Base-by-base conservation (phyloP, 2,329 filamentous ascomycete genomes). In the Monilinia polystroma region DNA sequence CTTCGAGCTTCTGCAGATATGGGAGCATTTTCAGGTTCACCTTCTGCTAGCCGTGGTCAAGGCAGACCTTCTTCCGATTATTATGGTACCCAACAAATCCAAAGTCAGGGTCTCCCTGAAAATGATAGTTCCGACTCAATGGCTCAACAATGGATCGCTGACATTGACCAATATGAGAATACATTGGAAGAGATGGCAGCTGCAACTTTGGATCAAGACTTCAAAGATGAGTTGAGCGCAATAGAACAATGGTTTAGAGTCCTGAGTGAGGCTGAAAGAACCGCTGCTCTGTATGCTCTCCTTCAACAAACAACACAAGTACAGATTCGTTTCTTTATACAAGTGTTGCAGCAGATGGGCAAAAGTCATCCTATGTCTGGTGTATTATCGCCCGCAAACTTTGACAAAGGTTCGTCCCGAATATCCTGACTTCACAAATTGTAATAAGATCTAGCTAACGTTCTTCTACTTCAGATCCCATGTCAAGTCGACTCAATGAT, bases 211-310 rank as follows among this genome's bases (percentile, higher is more conserved):
- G 95, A 99, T 77, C 95, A 99, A 81, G 95, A 99, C 77, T 99
- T 99, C 84, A 99, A 99, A 82, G 95, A 98, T 79, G 95, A 99
- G 80, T 86, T 99, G 69, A 97, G 93, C 77, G 95, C 95, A 73
- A 99, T 99, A 76, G 95, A 99, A 81, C 95, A 99, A 82, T 99
- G 95, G 95, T 99, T 99, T 80, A 90, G 93, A 70, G 95, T 99
- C 64, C 83, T 99, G 71, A 98, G 94, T 76, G 95, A 98, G 80
- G 93, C 95, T 38, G 95, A 99, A 80, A 87, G 95, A 70, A 99
- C 95, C 26, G 95, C 95, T 69, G 95, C 95, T 59, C 81, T 98
- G 67, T 99, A 99, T 78, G 94, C 95, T 69, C 83, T 99, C 73
- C 84, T 99, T 68, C 95, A 99, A 82, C 95, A 99, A 83, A 98